Evolutionary conservation across 495 filamentous ascomycete species (phyloP).

Genomic region (Clohesyomyces aquaticus): DNA sequence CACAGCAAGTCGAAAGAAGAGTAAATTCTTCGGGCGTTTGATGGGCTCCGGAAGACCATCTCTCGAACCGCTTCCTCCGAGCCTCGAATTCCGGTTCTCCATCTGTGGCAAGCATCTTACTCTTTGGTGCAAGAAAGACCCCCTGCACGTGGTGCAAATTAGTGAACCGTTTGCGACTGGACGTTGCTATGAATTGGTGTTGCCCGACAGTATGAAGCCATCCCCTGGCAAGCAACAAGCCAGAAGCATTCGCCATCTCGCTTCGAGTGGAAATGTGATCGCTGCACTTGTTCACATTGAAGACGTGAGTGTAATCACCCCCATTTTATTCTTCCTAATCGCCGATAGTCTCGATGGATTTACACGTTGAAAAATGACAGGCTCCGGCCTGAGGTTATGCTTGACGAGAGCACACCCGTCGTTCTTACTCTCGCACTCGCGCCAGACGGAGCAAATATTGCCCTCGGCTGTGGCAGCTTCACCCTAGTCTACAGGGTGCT

Average conservation of each 20-base stretch:
- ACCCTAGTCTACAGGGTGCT: not conserved
- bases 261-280: not conserved
- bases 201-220: not conserved
- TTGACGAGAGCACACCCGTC: not conserved
- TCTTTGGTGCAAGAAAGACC: conserved; percentile 14
- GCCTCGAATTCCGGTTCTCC: conserved; percentile 14
- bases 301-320: not conserved
- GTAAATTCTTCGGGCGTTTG: not conserved
- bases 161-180: not conserved
- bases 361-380: not conserved
- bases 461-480: conserved; percentile 7
- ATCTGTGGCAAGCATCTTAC: not conserved
- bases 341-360: conserved; percentile 15
- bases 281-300: conserved; percentile 13
- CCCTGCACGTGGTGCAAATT: not conserved
- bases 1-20: not conserved
- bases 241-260: conserved; percentile 3
- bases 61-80: not conserved
- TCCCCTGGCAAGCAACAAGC: not conserved
- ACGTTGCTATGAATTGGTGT: not conserved
- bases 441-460: not conserved
- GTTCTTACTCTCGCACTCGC: conserved; percentile 3
- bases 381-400: not conserved
- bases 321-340: not conserved
- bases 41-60: not conserved